Base-by-base conservation (phyloP, 345 rosid genomes). In the Dipteronia dyeriana region DNA sequence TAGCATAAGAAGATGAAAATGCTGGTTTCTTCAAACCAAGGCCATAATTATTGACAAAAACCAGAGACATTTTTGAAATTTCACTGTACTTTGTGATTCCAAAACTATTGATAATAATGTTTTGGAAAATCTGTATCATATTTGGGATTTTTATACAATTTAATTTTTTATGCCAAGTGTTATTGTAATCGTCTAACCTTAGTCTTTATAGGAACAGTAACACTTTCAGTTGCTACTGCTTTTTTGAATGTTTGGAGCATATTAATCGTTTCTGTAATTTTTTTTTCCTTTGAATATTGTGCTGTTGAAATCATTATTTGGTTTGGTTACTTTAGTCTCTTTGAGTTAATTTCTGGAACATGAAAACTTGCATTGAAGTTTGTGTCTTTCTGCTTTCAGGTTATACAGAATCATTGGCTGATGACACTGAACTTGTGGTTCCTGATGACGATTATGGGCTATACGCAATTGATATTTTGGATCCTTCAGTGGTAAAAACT, bases 401-500 rank as follows among this genome's bases (percentile, higher is more conserved):
- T 83, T 91, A 92, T 75, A 91, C 96, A 8, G 98, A 92, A 82
- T 82, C 86, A 10, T 80, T 94, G 83, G 84, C 91, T 78, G 82
- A 82, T 17, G 83, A 86, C 77, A 53, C 81, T 57, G 98, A 94
- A 78, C 78, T 94, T 61, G 78, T 83, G 76, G 96, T 92, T 53
- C 98, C 98, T 78, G 95, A 92, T 29, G 97, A 92, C 84, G 98
- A 94, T 80, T 80, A 82, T 85, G 98, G 98, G 75, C 88, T 94
- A 22, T 92, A 85, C 78, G 94, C 93, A 38, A 92, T 94, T 70
- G 94, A 94, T 76, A 87, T 94, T 73, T 79, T 94, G 26, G 98
- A 94, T 72, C 98, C 98, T 4, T 91, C 95, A 23, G 85, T 81
- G 88, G 98, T 94, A 83, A 82, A 81, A 68, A 66, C 54, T 82